Conservation (phyloP, 306 rosid genomes). For the Castanea mollissima region DNA sequence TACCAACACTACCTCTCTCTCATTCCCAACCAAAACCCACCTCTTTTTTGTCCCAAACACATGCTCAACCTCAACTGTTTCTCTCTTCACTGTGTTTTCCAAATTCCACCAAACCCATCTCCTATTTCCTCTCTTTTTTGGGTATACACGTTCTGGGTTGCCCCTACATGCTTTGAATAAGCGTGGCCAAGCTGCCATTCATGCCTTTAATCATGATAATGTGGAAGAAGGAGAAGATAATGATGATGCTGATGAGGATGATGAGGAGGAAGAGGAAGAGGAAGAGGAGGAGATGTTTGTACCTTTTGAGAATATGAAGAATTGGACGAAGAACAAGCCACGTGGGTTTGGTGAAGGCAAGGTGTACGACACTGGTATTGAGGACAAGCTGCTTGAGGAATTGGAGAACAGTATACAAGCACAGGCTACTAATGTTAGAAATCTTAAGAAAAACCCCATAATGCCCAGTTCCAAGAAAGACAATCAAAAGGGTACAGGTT, state of each 20-base stretch:
- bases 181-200: conserved; percentile 17
- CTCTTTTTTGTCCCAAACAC: conserved; percentile 6
- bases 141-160: conserved; percentile 10
- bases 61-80: neutral
- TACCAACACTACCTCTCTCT: conserved; percentile 17
- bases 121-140: conserved; percentile 9
- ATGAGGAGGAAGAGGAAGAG: conserved; percentile 20
- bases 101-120: conserved; percentile 24
- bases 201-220: conserved; percentile 31
- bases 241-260: conserved; percentile 18
- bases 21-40: conserved; percentile 15
- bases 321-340: conserved; percentile 65
- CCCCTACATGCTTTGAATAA: conserved; percentile 19
- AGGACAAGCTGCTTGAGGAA: conserved; percentile 83
- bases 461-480: conserved; percentile 17
- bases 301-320: conserved; percentile 52
- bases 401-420: conserved; percentile 49
- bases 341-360: conserved; percentile 79
- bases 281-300: conserved; percentile 43
- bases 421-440: conserved; percentile 50
- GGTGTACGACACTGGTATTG: conserved; percentile 71
- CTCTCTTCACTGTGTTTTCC: conserved; percentile 10
- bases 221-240: neutral
- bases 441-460: conserved; percentile 42
- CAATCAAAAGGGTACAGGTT: conserved; percentile 47